phyloP scores from a whole-genome alignment of 2,329 filamentous ascomycete species.

The Botrytis pseudocinerea region DNA sequence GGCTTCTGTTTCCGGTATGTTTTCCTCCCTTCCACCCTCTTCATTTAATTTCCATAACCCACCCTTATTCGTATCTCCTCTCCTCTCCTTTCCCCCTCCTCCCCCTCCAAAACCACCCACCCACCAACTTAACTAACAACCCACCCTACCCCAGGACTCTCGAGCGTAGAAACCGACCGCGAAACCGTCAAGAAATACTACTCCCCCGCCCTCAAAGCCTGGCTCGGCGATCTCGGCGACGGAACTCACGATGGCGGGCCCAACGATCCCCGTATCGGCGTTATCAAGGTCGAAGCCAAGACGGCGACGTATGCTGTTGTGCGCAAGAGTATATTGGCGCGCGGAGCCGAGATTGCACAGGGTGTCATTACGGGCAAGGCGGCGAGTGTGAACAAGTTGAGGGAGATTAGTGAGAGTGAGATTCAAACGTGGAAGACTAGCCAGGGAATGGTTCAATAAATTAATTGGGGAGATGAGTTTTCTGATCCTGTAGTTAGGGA shows the following conservation, averaged over 20 bases:
- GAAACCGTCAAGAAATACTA: slow-evolving; percentile 80
- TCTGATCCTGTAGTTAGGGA: too few species aligned
- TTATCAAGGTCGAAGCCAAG: slow-evolving; percentile 74
- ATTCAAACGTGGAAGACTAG: slow-evolving; percentile 42
- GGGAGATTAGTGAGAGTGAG: slow-evolving; percentile 69
- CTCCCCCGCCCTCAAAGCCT: slow-evolving; percentile 71
- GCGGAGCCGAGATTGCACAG: slow-evolving; percentile 71
- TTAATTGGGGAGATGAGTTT: not conserved
- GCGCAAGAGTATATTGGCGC: slow-evolving; percentile 62
- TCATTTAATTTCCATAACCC: not conserved
- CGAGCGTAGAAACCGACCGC: not conserved
- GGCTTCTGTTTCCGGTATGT: slow-evolving; percentile 77
- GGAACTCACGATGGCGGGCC: slow-evolving; percentile 80
- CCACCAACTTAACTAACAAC: not conserved
- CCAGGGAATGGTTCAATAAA: slow-evolving; percentile 18
- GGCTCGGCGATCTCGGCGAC: slow-evolving; percentile 83
- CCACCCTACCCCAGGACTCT: not conserved
- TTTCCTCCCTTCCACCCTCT: too few species aligned
- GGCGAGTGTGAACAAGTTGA: slow-evolving; percentile 71
- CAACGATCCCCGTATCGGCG: slow-evolving; percentile 76
- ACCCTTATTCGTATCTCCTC: too few species aligned
- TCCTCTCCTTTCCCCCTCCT: too few species aligned
- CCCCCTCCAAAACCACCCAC: not conserved
- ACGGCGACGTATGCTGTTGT: slow-evolving; percentile 72
- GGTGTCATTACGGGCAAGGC: slow-evolving; percentile 71